Evolutionary conservation across 2,329 filamentous ascomycete species (phyloP).

Genomic region (Fusarium hostae): DNA sequence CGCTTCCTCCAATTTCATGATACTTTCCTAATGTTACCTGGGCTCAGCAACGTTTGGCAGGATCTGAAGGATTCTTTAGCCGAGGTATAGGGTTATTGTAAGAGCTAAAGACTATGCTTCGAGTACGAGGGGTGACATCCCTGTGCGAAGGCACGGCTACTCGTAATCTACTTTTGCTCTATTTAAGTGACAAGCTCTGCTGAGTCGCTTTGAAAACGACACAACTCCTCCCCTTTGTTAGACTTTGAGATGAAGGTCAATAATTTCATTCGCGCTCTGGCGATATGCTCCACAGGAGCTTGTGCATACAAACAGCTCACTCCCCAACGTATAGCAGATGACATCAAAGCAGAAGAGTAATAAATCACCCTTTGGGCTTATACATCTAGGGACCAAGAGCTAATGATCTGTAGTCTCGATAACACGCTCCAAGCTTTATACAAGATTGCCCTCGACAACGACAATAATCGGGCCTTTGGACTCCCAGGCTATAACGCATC

Average conservation of each 20-base stretch:
- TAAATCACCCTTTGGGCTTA: too few relatives aligned
- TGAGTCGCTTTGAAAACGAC: rapidly evolving
- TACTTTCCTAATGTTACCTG: background rate
- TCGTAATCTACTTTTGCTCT: background rate
- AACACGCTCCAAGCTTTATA: slow-evolving; percentile 1
- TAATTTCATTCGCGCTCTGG: background rate
- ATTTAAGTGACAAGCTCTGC: background rate
- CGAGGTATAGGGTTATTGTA: background rate
- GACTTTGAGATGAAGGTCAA: slow-evolving; percentile 3
- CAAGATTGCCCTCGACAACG: slow-evolving; percentile 20
- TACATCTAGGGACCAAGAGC: background rate
- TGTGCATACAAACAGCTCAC: slow-evolving; percentile 6
- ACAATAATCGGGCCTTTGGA: slow-evolving; percentile 21
- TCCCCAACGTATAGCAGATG: slow-evolving; percentile 11
- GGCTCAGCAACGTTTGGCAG: background rate
- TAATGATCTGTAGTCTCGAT: slow-evolving; percentile 3
- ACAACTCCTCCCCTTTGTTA: background rate
- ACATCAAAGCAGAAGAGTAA: slow-evolving; percentile 22
- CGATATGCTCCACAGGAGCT: background rate
- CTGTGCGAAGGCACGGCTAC: background rate
- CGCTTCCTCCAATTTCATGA: background rate
- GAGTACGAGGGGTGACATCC: background rate
- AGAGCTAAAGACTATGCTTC: background rate
- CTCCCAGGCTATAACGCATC: slow-evolving; percentile 29
- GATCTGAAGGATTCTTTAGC: background rate